Base-by-base conservation (phyloP, 305 asterid species). In the Plantago coronopus region DNA sequence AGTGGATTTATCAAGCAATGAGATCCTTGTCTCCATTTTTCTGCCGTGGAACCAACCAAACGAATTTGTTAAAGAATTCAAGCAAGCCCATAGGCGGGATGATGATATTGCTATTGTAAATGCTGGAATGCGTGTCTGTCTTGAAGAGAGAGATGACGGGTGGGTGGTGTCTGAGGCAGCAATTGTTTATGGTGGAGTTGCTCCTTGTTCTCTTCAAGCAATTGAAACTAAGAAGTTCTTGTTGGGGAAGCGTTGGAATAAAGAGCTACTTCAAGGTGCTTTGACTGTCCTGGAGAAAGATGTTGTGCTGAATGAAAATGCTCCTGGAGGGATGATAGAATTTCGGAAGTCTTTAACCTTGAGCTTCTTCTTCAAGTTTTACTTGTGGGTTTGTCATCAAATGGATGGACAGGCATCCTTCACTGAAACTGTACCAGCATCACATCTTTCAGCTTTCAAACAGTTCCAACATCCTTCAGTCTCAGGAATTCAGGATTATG, bases 271-370 rank as follows among this genome's bases (percentile, higher is more conserved):
- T 75, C 79, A 72, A 68, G 82, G 80, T 67, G 87, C 89, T 74
- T 65, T 89, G 68, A 50, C 78, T 58, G 72, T 82, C 63, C 71
- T 89, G 48, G 82, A 79, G 80, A 76, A 83, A 71, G 96, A 91
- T 34, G 77, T 91, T 73, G 73, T 82, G 69, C 71, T 91, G 76
- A 86, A 79, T 76, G 91, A 87, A 71, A 76, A 85, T 77, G 95
- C 97, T 29, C 96, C 97, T 2, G 98, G 98, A 42, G 98, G 98
- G 70, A 91, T 91, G 98, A 86, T 86, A 8, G 98, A 91, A 78
- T 91, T 86, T 58, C 85, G 96, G 48, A 79, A 69, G 74, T 91
- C 98, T 17, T 71, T 91, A 66, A 76, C 85, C 22, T 65, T 83
- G 20, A 86, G 98, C 67, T 91, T 91, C 76, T 91, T 91, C 79